Conservation (phyloP, 345 rosid genomes). For the Sisymbrium altissimum region DNA sequence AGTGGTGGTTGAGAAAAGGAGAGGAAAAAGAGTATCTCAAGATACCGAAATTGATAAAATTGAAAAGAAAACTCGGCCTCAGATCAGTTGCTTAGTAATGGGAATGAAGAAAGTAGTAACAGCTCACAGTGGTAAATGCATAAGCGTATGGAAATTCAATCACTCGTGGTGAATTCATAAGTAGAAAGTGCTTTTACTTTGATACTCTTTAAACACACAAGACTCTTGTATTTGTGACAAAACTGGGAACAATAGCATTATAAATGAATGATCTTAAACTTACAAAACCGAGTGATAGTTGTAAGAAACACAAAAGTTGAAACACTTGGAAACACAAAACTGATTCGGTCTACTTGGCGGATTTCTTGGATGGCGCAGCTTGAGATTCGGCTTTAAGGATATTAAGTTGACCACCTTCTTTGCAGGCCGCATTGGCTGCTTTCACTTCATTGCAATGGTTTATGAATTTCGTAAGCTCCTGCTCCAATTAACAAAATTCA, state of each 20-base stretch:
- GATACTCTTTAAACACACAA: no score
- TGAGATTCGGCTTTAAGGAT: conserved; percentile 46
- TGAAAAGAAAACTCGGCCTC: conserved; percentile 56
- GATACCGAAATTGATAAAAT: conserved; percentile 45
- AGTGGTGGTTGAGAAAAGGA: conserved; percentile 37
- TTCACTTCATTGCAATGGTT: conserved; percentile 86
- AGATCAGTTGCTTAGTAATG: conserved; percentile 68
- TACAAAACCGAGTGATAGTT: background rate
- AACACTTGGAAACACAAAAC: background rate
- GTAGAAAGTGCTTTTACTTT: background rate
- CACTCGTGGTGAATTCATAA: background rate
- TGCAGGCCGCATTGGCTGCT: conserved; percentile 71
- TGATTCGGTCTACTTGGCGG: conserved; percentile 38
- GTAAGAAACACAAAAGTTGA: background rate
- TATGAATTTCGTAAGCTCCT: conserved; percentile 84
- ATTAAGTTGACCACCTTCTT: conserved; percentile 76
- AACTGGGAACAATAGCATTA: background rate
- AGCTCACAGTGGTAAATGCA: conserved; percentile 54
- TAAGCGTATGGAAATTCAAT: conserved; percentile 67
- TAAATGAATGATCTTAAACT: background rate
- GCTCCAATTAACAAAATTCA: conserved; percentile 4
- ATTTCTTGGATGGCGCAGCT: conserved; percentile 36
- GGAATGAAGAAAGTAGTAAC: conserved; percentile 85
- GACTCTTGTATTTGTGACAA: background rate
- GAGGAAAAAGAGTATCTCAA: conserved; percentile 43